Evolutionary conservation across 2,329 filamentous ascomycete genomes (phyloP).

Genomic region (Pseudocercospora crystallina): DNA sequence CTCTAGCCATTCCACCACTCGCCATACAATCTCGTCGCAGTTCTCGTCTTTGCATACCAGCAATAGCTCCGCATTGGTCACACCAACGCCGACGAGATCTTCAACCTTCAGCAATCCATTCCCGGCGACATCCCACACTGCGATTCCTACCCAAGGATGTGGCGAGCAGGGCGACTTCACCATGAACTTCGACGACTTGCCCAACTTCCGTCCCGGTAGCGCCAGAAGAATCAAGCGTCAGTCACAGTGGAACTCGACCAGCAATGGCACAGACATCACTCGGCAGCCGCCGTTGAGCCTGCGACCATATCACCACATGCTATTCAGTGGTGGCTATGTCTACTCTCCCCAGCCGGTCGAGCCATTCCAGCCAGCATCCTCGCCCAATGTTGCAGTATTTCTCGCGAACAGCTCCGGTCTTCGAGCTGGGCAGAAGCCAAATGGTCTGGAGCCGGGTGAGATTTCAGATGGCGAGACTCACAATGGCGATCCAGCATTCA

Average conservation of each 20-base stretch:
- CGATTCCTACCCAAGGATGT: slow-evolving; percentile 32
- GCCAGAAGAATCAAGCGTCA: slow-evolving; percentile 19
- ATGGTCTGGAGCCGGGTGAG: slow-evolving; percentile 42
- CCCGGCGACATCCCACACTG: slow-evolving; percentile 22
- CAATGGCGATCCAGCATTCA: slow-evolving; percentile 46
- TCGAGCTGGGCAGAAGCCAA: slow-evolving; percentile 13
- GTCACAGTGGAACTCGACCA: slow-evolving; percentile 8
- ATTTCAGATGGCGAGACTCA: slow-evolving; percentile 47
- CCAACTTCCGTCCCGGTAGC: slow-evolving; percentile 34
- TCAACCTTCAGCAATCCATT: slow-evolving; percentile 15
- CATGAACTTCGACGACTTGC: slow-evolving; percentile 37
- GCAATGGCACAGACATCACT: slow-evolving; percentile 31
- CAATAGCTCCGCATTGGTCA: not conserved
- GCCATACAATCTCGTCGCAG: not conserved
- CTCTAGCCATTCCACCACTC: no score
- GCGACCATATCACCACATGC: slow-evolving; percentile 51
- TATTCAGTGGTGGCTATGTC: slow-evolving; percentile 52
- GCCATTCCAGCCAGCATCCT: slow-evolving; percentile 47
- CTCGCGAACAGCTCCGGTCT: slow-evolving; percentile 37
- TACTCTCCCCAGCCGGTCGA: slow-evolving; percentile 48
- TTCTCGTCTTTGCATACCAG: not conserved
- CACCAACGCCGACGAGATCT: not conserved
- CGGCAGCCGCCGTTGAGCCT: slow-evolving; percentile 42
- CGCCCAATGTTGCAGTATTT: slow-evolving; percentile 50
- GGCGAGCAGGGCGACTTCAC: slow-evolving; percentile 49